These are phyloP conservation scores for Ascochyta viciae-villosae DNA, from an alignment of 2,329 filamentous ascomycete genomes.

Conservation along the genomic window DNA sequence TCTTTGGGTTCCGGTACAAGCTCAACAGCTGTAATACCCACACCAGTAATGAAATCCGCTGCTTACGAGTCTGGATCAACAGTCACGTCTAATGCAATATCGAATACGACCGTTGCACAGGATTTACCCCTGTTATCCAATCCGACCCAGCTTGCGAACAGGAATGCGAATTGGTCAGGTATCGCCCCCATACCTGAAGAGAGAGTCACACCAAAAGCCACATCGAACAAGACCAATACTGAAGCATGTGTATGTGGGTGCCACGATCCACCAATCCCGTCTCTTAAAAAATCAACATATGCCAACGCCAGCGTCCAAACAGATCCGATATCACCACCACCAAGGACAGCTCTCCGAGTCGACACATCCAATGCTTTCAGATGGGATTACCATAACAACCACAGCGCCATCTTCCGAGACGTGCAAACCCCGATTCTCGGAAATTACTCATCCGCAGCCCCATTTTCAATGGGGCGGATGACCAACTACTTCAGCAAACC, in stretches of 20 bases:
- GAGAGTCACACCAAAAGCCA: not conserved
- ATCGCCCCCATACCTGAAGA: not conserved
- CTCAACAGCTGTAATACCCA: not conserved
- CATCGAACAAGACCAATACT: not conserved
- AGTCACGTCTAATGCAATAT: not conserved
- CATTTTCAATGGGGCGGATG: slow-evolving; percentile 42
- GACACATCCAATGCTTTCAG: slow-evolving; percentile 18
- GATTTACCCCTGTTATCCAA: not conserved
- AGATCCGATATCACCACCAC: slow-evolving; percentile 16
- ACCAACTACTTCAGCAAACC: slow-evolving; percentile 43
- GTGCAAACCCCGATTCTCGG: slow-evolving; percentile 26
- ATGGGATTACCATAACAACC: slow-evolving; percentile 10
- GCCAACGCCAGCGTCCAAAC: slow-evolving; percentile 36
- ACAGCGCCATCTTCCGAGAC: slow-evolving; percentile 22
- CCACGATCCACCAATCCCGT: not conserved
- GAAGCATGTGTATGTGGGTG: slow-evolving; percentile 23
- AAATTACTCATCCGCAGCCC: slow-evolving; percentile 17
- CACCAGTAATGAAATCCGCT: too few species aligned
- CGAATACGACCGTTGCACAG: not conserved
- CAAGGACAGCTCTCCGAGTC: slow-evolving; percentile 19
- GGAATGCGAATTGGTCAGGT: not conserved
- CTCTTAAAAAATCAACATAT: slow-evolving; percentile 20
- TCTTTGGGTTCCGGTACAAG: not conserved
- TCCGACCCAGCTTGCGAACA: not conserved
- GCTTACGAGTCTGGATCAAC: too few species aligned